Percentiles rank a stretch among this genome's conserved stretches.
Evolutionary conservation across 768 basidiomycete genomes (phyloP).

Genomic region (Sporobolomyces pararoseus): DNA sequence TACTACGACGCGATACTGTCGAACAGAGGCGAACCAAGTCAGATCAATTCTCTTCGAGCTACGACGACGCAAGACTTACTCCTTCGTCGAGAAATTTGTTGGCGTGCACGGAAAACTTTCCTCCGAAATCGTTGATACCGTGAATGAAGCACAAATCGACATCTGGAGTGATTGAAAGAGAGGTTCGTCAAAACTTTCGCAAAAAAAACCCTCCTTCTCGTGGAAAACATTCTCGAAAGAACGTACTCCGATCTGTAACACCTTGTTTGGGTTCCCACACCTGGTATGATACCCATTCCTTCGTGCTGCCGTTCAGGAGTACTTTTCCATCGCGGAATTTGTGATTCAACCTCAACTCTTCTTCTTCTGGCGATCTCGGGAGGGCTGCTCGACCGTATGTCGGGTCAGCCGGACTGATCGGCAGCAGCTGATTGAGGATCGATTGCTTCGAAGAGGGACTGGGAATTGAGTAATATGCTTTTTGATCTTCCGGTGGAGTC

Average conservation of each 20-base stretch:
- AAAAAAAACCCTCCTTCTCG: not conserved
- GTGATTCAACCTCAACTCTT: constrained; percentile 9
- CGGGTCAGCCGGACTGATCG: constrained; percentile 10
- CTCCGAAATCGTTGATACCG: constrained; percentile 42
- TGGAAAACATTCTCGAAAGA: too few species aligned
- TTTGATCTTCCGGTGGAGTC: not conserved
- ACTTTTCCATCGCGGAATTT: constrained; percentile 27
- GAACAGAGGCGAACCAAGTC: not conserved
- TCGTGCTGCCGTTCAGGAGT: not conserved
- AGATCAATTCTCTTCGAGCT: not conserved
- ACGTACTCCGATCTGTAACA: constrained; percentile 9
- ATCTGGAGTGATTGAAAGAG: constrained; percentile 3
- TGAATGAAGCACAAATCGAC: constrained; percentile 42
- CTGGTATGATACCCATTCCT: constrained; percentile 42
- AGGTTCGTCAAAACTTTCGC: not conserved
- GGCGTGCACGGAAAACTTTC: constrained; percentile 42
- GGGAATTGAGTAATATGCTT: constrained; percentile 25
- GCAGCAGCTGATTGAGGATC: constrained; percentile 1
- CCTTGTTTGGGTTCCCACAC: constrained; percentile 38
- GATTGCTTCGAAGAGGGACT: constrained; percentile 12
- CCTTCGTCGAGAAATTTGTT: constrained; percentile 39
- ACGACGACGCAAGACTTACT: not conserved
- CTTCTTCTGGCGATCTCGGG: constrained; percentile 29
- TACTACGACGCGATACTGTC: constrained; percentile 35
- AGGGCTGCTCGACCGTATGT: constrained; percentile 36